Conservation (phyloP, 2,329 filamentous ascomycete species). For the Exophiala phaeomuriformis region DNA sequence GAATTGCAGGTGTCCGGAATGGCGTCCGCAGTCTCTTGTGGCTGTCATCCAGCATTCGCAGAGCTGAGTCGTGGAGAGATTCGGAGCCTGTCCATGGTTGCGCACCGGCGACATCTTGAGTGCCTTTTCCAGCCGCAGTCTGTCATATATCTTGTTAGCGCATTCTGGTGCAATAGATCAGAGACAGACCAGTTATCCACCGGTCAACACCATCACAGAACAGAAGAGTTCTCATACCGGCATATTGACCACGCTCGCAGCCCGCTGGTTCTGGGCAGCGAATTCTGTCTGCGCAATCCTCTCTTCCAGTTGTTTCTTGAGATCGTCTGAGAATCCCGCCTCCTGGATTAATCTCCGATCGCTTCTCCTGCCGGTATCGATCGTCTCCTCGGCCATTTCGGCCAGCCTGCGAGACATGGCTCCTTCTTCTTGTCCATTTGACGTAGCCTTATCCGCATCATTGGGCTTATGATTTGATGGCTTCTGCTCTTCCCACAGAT, state of each 20-base stretch:
- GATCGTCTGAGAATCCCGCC: constrained; percentile 55
- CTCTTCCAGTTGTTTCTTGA: constrained; percentile 53
- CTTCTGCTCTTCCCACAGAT: constrained; percentile 2
- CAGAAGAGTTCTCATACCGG: constrained; percentile 36
- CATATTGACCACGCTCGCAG: constrained; percentile 48
- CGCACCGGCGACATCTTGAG: constrained; percentile 59
- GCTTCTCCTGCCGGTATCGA: constrained; percentile 49
- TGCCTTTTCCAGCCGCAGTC: constrained; percentile 59
- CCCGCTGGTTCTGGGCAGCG: constrained; percentile 45
- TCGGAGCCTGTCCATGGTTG: constrained; percentile 75
- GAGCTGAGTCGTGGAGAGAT: constrained; percentile 61
- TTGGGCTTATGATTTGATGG: neutral
- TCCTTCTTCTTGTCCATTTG: constrained; percentile 37
- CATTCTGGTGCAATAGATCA: neutral
- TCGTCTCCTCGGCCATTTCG: constrained; percentile 53
- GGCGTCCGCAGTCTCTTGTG: constrained; percentile 49
- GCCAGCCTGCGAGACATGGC: constrained; percentile 53
- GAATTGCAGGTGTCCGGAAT: constrained; percentile 33
- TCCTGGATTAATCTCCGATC: constrained; percentile 53
- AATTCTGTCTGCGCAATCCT: constrained; percentile 52
- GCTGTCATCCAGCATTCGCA: constrained; percentile 68
- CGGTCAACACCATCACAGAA: neutral
- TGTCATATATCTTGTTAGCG: constrained; percentile 18
- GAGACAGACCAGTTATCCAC: neutral
- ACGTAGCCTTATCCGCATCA: neutral